These are phyloP conservation scores for Clonostachys solani DNA, from an alignment of 2,329 filamentous ascomycete genomes.

Conservation along the genomic window DNA sequence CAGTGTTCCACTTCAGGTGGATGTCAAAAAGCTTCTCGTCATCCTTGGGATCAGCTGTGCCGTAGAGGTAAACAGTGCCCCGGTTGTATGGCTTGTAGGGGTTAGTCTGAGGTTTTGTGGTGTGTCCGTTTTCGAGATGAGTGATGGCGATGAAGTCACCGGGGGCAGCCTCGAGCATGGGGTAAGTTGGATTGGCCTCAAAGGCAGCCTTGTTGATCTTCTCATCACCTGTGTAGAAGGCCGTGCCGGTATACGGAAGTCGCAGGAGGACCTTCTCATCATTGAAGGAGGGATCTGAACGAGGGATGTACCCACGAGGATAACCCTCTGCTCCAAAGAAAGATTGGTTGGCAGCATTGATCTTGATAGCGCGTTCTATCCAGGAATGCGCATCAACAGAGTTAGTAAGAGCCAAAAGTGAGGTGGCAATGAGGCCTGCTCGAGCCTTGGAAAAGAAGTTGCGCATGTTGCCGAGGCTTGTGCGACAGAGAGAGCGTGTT, in stretches of 20 bases:
- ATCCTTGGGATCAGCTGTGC: conserved; percentile 54
- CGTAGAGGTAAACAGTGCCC: conserved; percentile 73
- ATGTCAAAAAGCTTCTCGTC: conserved; percentile 56
- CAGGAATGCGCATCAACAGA: conserved; percentile 64
- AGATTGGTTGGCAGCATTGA: conserved; percentile 68
- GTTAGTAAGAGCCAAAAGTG: conserved; percentile 22
- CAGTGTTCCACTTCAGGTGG: conserved; percentile 71
- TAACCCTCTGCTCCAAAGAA: conserved; percentile 51
- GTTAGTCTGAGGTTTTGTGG: conserved; percentile 53
- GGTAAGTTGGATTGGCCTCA: conserved; percentile 42
- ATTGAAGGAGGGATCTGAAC: conserved; percentile 51
- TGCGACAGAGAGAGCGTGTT: not conserved
- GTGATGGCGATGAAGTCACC: conserved; percentile 63
- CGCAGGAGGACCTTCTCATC: conserved; percentile 41
- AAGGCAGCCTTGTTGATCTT: conserved; percentile 38
- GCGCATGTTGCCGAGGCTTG: not conserved
- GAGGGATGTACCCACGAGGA: conserved; percentile 63
- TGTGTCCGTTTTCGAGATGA: conserved; percentile 75
- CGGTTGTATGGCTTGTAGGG: conserved; percentile 59
- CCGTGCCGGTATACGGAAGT: conserved; percentile 59
- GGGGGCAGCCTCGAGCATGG: conserved; percentile 54
- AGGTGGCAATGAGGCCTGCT: conserved; percentile 12
- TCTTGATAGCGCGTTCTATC: conserved; percentile 71
- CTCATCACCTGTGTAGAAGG: conserved; percentile 54
- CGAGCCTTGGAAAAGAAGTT: conserved; percentile 3